Evolutionary conservation across 2,329 filamentous ascomycete species (phyloP).

Genomic region (Gnomoniopsis sp.): DNA sequence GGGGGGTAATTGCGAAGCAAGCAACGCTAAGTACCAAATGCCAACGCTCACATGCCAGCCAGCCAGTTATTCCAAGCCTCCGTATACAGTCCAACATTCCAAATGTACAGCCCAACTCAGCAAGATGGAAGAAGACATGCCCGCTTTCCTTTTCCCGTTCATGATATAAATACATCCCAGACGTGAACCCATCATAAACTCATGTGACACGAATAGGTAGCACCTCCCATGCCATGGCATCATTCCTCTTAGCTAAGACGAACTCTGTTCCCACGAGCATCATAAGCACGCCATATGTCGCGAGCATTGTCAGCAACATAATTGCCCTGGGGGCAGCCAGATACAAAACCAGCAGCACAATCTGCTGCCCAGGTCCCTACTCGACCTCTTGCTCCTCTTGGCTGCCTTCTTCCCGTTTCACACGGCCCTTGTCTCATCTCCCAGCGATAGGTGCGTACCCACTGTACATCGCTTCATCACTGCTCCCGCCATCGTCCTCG

Average conservation of each 20-base stretch:
- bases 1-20: constrained; percentile 12
- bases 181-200: neutral
- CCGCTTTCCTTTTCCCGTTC: neutral
- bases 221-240: neutral
- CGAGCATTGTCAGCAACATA: constrained; percentile 3
- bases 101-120: neutral
- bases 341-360: neutral
- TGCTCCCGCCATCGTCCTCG: constrained; percentile 42
- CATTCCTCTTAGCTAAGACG: constrained; percentile 8
- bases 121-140: neutral
- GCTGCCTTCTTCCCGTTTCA: neutral
- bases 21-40: neutral
- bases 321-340: neutral
- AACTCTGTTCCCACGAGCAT: constrained; percentile 3
- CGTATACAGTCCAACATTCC: neutral
- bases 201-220: neutral
- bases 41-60: neutral
- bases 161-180: neutral
- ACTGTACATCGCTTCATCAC: constrained; percentile 54
- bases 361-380: neutral
- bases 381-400: neutral
- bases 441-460: constrained; percentile 32
- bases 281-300: constrained; percentile 20
- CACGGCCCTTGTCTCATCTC: constrained; percentile 26
- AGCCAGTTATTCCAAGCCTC: neutral